Percentiles rank a stretch among this genome's conserved stretches.
These are phyloP conservation scores for Trichosanthes truncata DNA, from an alignment of 306 rosid species.

Conservation along the genomic window DNA sequence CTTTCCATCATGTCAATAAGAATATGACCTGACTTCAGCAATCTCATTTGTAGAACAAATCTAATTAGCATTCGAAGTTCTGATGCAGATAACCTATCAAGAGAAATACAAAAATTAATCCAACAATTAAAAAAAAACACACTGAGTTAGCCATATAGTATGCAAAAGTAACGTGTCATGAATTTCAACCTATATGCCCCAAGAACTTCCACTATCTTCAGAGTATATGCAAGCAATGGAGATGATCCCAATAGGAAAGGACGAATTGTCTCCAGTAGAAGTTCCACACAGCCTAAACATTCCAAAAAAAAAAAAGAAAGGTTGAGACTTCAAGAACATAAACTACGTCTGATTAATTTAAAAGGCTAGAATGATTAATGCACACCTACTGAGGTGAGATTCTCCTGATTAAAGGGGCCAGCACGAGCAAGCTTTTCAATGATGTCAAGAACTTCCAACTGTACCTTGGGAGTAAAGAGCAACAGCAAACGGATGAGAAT, in stretches of 20 bases:
- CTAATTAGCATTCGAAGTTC: conserved; percentile 73
- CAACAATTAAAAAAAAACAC: conserved; percentile 7
- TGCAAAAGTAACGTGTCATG: conserved; percentile 9
- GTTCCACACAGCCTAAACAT: conserved; percentile 82
- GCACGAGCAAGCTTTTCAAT: conserved; percentile 77
- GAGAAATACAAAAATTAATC: conserved; percentile 19
- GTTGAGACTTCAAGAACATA: not conserved
- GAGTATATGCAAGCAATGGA: conserved; percentile 66
- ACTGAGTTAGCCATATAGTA: conserved; percentile 5
- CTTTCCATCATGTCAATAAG: conserved; percentile 91
- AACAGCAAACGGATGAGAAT: conserved; percentile 73
- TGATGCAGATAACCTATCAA: conserved; percentile 68
- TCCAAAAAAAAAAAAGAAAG: not conserved
- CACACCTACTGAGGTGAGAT: conserved; percentile 82
- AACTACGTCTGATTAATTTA: not conserved
- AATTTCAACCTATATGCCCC: conserved; percentile 83
- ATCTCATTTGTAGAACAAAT: conserved; percentile 76
- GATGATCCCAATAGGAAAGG: conserved; percentile 88
- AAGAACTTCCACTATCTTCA: conserved; percentile 86
- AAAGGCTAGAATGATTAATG: conserved; percentile 14
- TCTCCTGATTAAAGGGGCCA: conserved; percentile 85
- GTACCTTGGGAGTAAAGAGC: conserved; percentile 81
- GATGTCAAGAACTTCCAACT: conserved; percentile 62
- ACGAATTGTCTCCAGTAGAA: conserved; percentile 75
- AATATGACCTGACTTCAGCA: conserved; percentile 62